These are phyloP conservation scores for Volvox africanus DNA, from an alignment of 139 green algal species.

Conservation along the genomic window DNA sequence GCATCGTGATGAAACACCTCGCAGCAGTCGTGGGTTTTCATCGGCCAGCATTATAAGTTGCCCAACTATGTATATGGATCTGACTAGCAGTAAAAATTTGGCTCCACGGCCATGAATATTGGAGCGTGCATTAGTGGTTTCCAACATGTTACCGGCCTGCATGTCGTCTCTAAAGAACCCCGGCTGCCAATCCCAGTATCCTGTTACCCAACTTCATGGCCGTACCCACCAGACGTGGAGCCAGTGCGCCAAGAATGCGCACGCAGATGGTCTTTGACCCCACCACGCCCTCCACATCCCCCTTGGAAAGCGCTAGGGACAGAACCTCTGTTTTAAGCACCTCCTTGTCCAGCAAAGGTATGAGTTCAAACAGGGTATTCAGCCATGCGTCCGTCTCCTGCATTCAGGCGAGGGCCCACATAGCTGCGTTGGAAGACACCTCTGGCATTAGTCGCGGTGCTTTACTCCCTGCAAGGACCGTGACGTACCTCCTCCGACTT, in stretches of 20 bases:
- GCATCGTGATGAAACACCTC: no score
- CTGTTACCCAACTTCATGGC: neutral
- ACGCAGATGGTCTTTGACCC: slow-evolving; percentile 57
- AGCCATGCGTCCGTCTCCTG: slow-evolving; percentile 67
- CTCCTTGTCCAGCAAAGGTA: slow-evolving; percentile 63
- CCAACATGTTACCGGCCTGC: no score
- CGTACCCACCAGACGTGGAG: slow-evolving; percentile 52
- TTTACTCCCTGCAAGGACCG: neutral
- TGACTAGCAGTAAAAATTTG: no score
- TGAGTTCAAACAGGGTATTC: slow-evolving; percentile 56
- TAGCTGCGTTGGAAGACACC: no score
- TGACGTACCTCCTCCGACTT: slow-evolving; percentile 57
- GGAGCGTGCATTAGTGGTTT: no score
- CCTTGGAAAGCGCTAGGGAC: slow-evolving; percentile 61
- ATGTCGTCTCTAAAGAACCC: no score
- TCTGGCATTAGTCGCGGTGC: no score
- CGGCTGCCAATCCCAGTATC: neutral
- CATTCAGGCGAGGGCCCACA: no score
- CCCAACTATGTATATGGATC: no score
- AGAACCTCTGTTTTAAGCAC: slow-evolving; percentile 58
- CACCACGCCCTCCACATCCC: slow-evolving; percentile 60
- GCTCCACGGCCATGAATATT: no score
- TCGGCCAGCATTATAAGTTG: no score
- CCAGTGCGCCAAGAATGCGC: slow-evolving; percentile 53
- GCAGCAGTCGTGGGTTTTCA: no score